phyloP scores from a whole-genome alignment of 1,284 basidiomycete genomes.

The Ustilago cynodontis region DNA sequence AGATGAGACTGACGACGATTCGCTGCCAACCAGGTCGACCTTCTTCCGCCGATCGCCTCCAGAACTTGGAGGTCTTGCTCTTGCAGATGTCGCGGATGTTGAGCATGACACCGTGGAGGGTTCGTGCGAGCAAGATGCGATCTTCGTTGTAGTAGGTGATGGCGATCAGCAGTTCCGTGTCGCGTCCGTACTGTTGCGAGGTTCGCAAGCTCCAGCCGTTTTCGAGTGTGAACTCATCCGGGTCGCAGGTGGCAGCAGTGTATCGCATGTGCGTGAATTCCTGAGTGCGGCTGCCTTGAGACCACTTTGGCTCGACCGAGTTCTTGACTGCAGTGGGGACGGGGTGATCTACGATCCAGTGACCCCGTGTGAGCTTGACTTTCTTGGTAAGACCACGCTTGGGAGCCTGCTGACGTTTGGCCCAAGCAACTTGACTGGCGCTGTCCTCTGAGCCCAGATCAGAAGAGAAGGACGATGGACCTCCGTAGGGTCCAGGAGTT shows the following conservation, averaged over 20 bases:
- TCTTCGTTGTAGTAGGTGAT: conserved; percentile 84
- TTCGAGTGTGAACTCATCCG: conserved; percentile 82
- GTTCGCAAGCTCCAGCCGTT: conserved; percentile 85
- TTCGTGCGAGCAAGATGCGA: conserved; percentile 81
- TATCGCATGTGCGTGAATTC: conserved; percentile 93
- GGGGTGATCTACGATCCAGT: conserved; percentile 72
- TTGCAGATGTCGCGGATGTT: conserved; percentile 99
- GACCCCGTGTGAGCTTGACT: conserved; percentile 84
- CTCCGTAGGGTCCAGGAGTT: conserved; percentile 38
- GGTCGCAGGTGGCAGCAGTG: conserved; percentile 85
- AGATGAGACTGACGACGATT: conserved; percentile 85
- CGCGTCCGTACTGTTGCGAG: conserved; percentile 83
- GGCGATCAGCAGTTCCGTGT: conserved; percentile 88
- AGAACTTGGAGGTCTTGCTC: conserved; percentile 93
- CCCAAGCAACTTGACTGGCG: conserved; percentile 65
- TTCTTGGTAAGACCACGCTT: conserved; percentile 75
- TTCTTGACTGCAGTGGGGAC: conserved; percentile 88
- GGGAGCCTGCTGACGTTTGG: conserved; percentile 69
- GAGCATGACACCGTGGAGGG: conserved; percentile 93
- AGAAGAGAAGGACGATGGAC: conserved; percentile 39
- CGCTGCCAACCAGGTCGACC: conserved; percentile 83
- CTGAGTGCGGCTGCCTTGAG: conserved; percentile 57
- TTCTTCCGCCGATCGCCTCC: conserved; percentile 77
- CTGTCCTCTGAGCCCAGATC: conserved; percentile 53
- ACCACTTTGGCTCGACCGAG: conserved; percentile 85